Evolutionary conservation across 768 basidiomycete genomes (phyloP).

Genomic region (Daedalea quercina): DNA sequence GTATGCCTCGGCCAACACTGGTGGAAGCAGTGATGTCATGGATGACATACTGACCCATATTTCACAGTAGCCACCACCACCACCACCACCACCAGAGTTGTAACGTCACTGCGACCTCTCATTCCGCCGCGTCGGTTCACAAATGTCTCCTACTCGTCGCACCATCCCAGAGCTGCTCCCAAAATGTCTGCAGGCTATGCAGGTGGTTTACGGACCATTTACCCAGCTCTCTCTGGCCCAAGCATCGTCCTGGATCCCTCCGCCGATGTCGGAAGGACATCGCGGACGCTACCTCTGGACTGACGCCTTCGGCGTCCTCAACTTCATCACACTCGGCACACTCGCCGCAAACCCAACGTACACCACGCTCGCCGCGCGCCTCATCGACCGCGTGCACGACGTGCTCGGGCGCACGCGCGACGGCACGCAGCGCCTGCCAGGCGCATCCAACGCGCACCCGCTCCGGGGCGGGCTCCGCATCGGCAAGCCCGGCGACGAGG

Average conservation of each 20-base stretch:
- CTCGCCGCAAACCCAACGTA: slow-evolving; percentile 14
- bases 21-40: no score
- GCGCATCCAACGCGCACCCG: slow-evolving; percentile 21
- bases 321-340: slow-evolving; percentile 20
- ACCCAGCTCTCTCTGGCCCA: not conserved
- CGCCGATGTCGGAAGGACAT: slow-evolving; percentile 15
- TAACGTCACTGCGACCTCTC: no score
- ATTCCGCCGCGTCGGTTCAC: no score
- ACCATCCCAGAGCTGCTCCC: not conserved
- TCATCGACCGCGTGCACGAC: slow-evolving; percentile 21
- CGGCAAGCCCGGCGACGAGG: slow-evolving; percentile 21
- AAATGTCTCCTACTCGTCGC: not conserved
- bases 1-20: no score
- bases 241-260: slow-evolving; percentile 12
- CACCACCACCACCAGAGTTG: no score
- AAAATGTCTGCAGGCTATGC: slow-evolving; percentile 15
- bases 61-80: no score
- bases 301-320: slow-evolving; percentile 25
- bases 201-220: slow-evolving; percentile 14
- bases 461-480: slow-evolving; percentile 24
- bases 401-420: slow-evolving; percentile 20
- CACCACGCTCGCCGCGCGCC: slow-evolving; percentile 16
- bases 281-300: slow-evolving; percentile 27
- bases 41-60: no score
- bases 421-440: slow-evolving; percentile 14